A percentile compares a stretch with the other conserved stretches of the same genome.
These are phyloP conservation scores for Lizonia empirigonia DNA, from an alignment of 2,329 filamentous ascomycete species.

Conservation along the genomic window DNA sequence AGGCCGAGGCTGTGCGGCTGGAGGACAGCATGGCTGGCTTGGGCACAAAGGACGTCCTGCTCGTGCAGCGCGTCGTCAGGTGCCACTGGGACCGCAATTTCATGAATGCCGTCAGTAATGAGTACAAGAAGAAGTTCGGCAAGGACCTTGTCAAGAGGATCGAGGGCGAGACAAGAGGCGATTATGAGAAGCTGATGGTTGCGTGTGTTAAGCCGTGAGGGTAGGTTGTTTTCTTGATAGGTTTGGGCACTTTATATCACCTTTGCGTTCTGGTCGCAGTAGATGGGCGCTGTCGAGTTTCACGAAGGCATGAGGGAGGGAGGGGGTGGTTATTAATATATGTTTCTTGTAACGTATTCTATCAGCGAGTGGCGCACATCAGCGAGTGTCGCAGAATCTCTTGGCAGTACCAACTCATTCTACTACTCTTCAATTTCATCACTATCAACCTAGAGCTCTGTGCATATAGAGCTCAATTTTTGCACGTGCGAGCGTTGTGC, in stretches of 20 bases:
- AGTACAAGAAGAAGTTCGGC: constrained; percentile 74
- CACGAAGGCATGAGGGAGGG: too few relatives aligned
- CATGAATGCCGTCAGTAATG: constrained; percentile 77
- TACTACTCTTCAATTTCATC: too few relatives aligned
- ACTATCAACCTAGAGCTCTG: too few relatives aligned
- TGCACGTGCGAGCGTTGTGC: too few relatives aligned
- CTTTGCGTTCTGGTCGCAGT: too few relatives aligned
- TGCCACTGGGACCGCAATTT: constrained; percentile 81
- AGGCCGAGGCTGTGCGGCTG: constrained; percentile 80
- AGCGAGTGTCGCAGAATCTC: too few relatives aligned
- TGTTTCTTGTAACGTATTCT: too few relatives aligned
- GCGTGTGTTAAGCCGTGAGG: constrained; percentile 58
- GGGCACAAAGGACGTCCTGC: constrained; percentile 83
- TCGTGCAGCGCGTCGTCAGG: constrained; percentile 78
- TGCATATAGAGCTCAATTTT: too few relatives aligned
- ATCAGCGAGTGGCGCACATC: too few relatives aligned
- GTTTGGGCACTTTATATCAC: neutral
- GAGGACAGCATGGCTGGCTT: constrained; percentile 85
- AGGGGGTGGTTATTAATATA: too few relatives aligned
- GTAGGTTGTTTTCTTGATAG: neutral
- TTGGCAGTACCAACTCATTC: too few relatives aligned
- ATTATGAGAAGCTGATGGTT: constrained; percentile 78
- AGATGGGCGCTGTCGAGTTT: too few relatives aligned
- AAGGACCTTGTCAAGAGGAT: constrained; percentile 72
- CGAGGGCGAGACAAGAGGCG: constrained; percentile 80